phyloP scores from a whole-genome alignment of 1,139 yeast species.

The Kluyveromyces sp. region DNA sequence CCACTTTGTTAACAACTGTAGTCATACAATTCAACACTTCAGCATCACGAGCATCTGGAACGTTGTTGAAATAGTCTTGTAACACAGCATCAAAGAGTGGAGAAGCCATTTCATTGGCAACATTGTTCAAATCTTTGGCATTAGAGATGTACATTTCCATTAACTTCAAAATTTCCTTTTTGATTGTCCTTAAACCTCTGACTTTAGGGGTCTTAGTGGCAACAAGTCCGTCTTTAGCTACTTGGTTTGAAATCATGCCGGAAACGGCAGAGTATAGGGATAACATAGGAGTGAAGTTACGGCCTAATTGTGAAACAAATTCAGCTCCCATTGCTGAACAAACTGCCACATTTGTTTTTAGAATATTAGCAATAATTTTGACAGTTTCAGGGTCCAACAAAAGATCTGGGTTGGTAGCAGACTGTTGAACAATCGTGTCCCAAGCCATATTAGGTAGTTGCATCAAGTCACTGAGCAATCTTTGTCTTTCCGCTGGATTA shows the following conservation, averaged over 20 bases:
- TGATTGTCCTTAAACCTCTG: slow-evolving; percentile 90
- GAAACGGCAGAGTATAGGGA: slow-evolving; percentile 85
- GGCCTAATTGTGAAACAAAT: slow-evolving; percentile 80
- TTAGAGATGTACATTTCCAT: slow-evolving; percentile 83
- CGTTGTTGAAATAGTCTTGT: slow-evolving; percentile 81
- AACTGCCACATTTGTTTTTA: slow-evolving; percentile 90
- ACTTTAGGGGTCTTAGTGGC: slow-evolving; percentile 95
- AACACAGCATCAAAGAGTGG: slow-evolving; percentile 80
- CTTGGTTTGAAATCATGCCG: slow-evolving; percentile 75
- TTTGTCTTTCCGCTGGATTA: slow-evolving; percentile 56
- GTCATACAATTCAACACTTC: slow-evolving; percentile 95
- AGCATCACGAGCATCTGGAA: slow-evolving; percentile 96
- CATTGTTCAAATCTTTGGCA: slow-evolving; percentile 72
- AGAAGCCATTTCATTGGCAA: slow-evolving; percentile 75
- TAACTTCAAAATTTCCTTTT: slow-evolving; percentile 85
- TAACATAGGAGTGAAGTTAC: slow-evolving; percentile 83
- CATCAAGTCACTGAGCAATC: slow-evolving; percentile 74
- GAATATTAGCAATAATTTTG: slow-evolving; percentile 84
- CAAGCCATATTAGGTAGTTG: slow-evolving; percentile 89
- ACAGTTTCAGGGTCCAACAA: slow-evolving; percentile 81
- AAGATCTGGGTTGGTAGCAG: slow-evolving; percentile 81
- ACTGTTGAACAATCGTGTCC: slow-evolving; percentile 80
- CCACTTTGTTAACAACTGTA: slow-evolving; percentile 79
- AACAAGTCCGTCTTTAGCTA: slow-evolving; percentile 70
- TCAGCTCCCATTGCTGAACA: slow-evolving; percentile 91